Evolutionary conservation across 1,284 basidiomycete genomes (phyloP).

Genomic region (Salmacisia buchloeana): DNA sequence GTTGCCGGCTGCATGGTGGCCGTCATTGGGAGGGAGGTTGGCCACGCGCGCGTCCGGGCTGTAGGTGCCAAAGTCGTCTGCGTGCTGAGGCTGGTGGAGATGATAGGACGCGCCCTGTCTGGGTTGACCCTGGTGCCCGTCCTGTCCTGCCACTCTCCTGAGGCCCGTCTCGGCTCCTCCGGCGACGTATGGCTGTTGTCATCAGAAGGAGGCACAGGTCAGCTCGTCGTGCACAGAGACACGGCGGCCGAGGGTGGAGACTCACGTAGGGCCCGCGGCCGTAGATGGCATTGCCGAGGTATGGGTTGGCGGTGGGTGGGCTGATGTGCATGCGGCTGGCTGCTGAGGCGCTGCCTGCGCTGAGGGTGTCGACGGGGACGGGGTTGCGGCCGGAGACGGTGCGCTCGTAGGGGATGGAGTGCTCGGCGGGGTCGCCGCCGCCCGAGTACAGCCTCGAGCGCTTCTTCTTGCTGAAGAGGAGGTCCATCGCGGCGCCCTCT

Average conservation of each 20-base stretch:
- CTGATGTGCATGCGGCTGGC: slow-evolving; percentile 8
- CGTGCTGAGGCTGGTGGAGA: neutral
- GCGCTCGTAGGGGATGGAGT: slow-evolving; percentile 33
- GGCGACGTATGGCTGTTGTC: neutral
- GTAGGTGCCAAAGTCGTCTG: neutral
- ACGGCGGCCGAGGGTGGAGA: neutral
- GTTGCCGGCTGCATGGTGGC: neutral
- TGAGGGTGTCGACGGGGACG: slow-evolving; percentile 17
- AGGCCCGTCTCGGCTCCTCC: neutral
- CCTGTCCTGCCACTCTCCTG: neutral
- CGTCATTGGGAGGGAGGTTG: neutral
- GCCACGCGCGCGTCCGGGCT: neutral
- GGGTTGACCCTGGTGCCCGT: neutral
- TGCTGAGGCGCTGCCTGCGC: neutral
- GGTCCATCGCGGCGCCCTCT: slow-evolving; percentile 25
- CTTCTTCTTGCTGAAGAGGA: slow-evolving; percentile 33
- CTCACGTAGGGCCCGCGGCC: neutral
- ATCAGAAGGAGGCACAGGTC: neutral
- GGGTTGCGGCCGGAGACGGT: slow-evolving; percentile 25
- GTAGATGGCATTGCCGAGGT: slow-evolving; percentile 4
- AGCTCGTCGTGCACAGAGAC: neutral
- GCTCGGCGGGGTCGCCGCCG: slow-evolving; percentile 26
- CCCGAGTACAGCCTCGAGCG: slow-evolving; percentile 27
- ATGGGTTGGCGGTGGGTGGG: slow-evolving; percentile 11
- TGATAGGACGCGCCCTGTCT: neutral